phyloP scores from a whole-genome alignment of 2,329 filamentous ascomycete species.

The Arthrobotrys sinensis region DNA sequence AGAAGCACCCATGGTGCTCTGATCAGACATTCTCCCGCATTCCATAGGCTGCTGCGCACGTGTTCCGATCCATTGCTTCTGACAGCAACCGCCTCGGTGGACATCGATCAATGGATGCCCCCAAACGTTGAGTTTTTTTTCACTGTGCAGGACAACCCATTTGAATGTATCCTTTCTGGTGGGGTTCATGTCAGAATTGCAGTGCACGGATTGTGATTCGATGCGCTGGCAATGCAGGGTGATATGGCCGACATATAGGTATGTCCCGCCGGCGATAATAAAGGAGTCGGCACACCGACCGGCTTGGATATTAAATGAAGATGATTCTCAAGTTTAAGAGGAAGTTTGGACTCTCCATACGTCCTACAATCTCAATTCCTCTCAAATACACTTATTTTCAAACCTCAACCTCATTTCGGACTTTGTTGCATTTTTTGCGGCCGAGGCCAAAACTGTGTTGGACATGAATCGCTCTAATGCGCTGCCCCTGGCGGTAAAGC shows the following conservation, averaged over 20 bases:
- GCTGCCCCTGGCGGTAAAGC: slow-evolving; percentile 1
- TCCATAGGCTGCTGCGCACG: slow-evolving; percentile 19
- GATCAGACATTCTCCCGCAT: slow-evolving; percentile 28
- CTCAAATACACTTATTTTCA: slow-evolving; percentile 38
- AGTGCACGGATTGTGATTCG: slow-evolving; percentile 5
- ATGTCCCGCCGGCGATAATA: slow-evolving; percentile 8
- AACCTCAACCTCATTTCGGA: neutral
- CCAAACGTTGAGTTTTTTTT: slow-evolving; percentile 12
- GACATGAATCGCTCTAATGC: slow-evolving; percentile 27
- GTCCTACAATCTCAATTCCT: slow-evolving; percentile 5
- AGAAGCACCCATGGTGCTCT: slow-evolving; percentile 21
- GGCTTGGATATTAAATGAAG: slow-evolving; percentile 24
- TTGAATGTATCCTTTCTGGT: slow-evolving; percentile 5
- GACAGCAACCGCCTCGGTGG: slow-evolving; percentile 40
- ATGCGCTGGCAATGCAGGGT: slow-evolving; percentile 56
- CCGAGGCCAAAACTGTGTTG: slow-evolving; percentile 14
- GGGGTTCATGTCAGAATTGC: slow-evolving; percentile 9
- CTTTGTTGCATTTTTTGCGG: slow-evolving; percentile 42
- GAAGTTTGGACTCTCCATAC: neutral
- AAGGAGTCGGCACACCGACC: neutral
- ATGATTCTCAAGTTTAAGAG: neutral
- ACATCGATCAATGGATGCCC: slow-evolving; percentile 37
- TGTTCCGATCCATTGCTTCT: slow-evolving; percentile 17
- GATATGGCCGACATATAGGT: slow-evolving; percentile 37
- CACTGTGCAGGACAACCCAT: neutral